A percentile compares a stretch with the other conserved stretches of the same genome.
phyloP scores from a whole-genome alignment of 257 asterid genomes.

The Anisodus acutangulus region DNA sequence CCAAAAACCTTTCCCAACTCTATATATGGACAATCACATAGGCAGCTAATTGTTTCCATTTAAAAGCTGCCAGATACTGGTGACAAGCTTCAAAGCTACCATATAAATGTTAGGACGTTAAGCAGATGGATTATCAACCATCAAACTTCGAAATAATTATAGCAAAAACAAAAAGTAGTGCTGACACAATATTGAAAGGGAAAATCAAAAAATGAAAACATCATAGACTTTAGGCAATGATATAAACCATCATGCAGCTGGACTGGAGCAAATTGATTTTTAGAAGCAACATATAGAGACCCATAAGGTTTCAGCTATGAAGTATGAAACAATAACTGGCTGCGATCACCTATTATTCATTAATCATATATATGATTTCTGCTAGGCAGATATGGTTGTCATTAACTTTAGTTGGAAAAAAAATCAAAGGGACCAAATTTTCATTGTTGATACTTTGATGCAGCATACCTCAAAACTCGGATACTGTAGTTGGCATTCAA shows the following conservation, averaged over 20 bases:
- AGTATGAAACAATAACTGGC: neutral
- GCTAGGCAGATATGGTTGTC: neutral
- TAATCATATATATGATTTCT: neutral
- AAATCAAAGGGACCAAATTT: neutral
- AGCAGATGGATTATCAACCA: neutral
- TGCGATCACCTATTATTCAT: slow-evolving; percentile 11
- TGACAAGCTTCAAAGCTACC: neutral
- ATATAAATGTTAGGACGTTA: neutral
- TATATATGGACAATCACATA: neutral
- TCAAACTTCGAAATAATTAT: neutral
- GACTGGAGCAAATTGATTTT: slow-evolving; percentile 1
- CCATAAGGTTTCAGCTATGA: slow-evolving; percentile 6
- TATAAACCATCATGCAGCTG: slow-evolving; percentile 10
- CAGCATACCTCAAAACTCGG: slow-evolving; percentile 82
- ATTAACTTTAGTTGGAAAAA: neutral
- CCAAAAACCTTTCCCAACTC: neutral
- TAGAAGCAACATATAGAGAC: neutral
- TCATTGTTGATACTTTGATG: neutral
- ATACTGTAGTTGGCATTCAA: slow-evolving; percentile 65
- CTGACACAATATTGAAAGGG: neutral
- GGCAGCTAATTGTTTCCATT: neutral
- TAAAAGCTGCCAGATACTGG: neutral
- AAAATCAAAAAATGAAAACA: neutral
- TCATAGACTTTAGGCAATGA: neutral
- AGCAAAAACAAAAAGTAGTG: neutral